Conservation (phyloP, 441 rosid species). For the Corymbia citriodora region DNA sequence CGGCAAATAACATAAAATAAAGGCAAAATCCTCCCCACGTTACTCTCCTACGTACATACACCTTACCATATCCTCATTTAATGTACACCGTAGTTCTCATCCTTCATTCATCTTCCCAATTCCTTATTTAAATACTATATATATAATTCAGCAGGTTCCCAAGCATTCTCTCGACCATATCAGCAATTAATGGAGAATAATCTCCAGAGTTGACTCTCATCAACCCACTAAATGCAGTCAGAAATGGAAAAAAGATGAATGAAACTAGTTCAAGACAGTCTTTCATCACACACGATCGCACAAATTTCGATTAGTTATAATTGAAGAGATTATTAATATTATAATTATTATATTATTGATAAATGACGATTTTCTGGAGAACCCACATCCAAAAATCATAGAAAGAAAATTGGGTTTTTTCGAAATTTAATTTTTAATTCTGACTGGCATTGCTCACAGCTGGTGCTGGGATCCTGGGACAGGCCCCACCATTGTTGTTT, state of each 20-base stretch:
- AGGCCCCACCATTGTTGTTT: neutral
- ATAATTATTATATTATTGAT: neutral
- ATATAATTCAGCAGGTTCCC: neutral
- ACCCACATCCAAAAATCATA: neutral
- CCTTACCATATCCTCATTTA: neutral
- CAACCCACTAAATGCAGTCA: neutral
- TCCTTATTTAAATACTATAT: neutral
- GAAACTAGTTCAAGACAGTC: neutral
- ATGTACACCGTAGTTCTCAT: neutral
- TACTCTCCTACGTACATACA: neutral
- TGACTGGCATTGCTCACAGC: neutral
- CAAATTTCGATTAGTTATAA: neutral
- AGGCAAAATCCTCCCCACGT: neutral
- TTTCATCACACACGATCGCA: neutral
- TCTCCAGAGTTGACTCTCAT: neutral
- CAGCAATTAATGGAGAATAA: neutral
- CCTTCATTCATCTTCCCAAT: neutral
- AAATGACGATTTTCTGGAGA: neutral
- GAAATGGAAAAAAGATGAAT: neutral
- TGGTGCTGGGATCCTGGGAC: neutral
- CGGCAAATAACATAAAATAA: neutral
- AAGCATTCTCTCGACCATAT: neutral
- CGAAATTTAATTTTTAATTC: neutral
- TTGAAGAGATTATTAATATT: neutral
- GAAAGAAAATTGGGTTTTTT: neutral